Conservation (phyloP, 331 rosid species). For the Quercus phellos region DNA sequence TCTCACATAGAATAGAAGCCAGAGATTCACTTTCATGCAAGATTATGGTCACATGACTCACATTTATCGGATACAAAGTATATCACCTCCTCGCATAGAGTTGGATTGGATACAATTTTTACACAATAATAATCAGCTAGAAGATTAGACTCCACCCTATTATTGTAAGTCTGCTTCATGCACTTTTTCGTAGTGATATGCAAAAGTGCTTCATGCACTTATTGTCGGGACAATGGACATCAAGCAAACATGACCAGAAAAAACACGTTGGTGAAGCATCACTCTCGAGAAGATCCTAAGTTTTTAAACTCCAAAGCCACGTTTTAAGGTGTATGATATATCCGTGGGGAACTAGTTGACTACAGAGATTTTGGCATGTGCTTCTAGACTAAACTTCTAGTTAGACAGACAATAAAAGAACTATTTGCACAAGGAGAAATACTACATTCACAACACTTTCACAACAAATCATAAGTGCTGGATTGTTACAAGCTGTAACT, state of each 20-base stretch:
- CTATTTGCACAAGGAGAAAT: too few species aligned
- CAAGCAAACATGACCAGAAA: not conserved
- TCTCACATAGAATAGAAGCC: too few species aligned
- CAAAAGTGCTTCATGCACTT: not conserved
- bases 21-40: too few species aligned
- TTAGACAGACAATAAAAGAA: not conserved
- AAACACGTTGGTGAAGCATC: not conserved
- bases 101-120: too few species aligned
- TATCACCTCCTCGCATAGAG: too few species aligned
- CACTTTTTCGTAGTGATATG: too few species aligned
- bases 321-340: not conserved
- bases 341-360: not conserved
- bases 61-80: too few species aligned
- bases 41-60: too few species aligned
- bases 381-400: not conserved
- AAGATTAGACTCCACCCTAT: too few species aligned
- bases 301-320: not conserved
- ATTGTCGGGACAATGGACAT: not conserved
- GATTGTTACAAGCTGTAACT: too few species aligned
- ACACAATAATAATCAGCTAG: too few species aligned
- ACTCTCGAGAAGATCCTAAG: not conserved
- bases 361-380: not conserved
- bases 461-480: not conserved
- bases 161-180: too few species aligned
- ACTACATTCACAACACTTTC: rapidly evolving